phyloP scores from a whole-genome alignment of 2,329 filamentous ascomycete genomes.

The Rasamsonia emersonii region DNA sequence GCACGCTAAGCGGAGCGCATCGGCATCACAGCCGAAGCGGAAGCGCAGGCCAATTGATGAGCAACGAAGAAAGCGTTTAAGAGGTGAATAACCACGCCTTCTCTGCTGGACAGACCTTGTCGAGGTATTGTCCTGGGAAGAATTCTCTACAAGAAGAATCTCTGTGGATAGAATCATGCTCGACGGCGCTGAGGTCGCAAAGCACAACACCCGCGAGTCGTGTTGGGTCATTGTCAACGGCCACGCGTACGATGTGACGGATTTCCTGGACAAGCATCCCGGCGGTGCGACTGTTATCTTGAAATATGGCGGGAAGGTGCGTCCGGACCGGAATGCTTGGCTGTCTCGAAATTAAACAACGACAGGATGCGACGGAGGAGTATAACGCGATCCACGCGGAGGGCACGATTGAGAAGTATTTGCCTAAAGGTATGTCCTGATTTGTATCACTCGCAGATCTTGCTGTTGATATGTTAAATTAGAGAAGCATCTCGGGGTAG shows the following conservation, averaged over 20 bases:
- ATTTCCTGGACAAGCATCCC: slow-evolving; percentile 2
- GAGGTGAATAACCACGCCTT: too few species aligned
- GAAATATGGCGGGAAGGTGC: neutral
- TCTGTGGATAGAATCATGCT: neutral
- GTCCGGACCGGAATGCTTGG: too few species aligned
- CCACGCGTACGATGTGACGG: neutral
- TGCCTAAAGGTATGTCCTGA: slow-evolving; percentile 5
- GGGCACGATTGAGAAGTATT: slow-evolving; percentile 7
- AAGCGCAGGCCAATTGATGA: too few species aligned
- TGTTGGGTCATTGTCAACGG: slow-evolving; percentile 1
- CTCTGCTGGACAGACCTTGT: too few species aligned
- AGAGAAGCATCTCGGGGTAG: slow-evolving; percentile 13
- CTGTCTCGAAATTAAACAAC: too few species aligned
- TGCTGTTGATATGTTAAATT: neutral
- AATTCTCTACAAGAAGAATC: neutral
- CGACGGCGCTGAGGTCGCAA: neutral
- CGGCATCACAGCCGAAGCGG: too few species aligned
- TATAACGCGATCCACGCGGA: slow-evolving; percentile 12
- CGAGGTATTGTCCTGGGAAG: too few species aligned
- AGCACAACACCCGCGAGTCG: neutral
- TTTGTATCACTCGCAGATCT: too few species aligned
- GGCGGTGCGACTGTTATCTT: slow-evolving; percentile 1
- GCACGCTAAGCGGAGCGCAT: too few species aligned
- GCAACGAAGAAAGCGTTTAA: too few species aligned
- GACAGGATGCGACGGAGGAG: slow-evolving; percentile 7